These are phyloP conservation scores for Podospora fimiseda DNA, from an alignment of 495 filamentous ascomycete species.

Conservation along the genomic window DNA sequence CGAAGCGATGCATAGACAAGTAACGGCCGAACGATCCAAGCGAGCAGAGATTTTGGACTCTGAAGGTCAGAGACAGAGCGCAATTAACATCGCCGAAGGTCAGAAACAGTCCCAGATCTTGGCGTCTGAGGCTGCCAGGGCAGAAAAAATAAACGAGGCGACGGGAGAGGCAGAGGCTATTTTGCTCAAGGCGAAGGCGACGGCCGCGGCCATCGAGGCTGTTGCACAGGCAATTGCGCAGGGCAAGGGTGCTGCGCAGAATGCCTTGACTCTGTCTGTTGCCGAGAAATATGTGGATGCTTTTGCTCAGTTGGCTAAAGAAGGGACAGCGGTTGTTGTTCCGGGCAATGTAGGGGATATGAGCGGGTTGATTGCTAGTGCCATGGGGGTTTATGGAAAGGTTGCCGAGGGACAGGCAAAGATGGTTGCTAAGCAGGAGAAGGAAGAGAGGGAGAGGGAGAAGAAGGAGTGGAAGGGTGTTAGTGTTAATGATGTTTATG, in stretches of 20 bases:
- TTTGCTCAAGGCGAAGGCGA: constrained; percentile 74
- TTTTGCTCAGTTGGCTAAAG: constrained; percentile 82
- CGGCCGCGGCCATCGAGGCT: constrained; percentile 78
- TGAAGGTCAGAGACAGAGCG: constrained; percentile 90
- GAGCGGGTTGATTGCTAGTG: constrained; percentile 92
- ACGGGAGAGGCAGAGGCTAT: constrained; percentile 92
- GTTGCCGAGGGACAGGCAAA: constrained; percentile 79
- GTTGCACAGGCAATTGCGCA: constrained; percentile 67
- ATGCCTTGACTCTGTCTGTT: constrained; percentile 75
- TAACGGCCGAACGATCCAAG: constrained; percentile 93
- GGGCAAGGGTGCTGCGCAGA: constrained; percentile 67
- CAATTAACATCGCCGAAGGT: constrained; percentile 98
- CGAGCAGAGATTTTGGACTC: constrained; percentile 94
- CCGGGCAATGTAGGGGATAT: constrained; percentile 98
- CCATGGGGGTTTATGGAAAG: constrained; percentile 92
- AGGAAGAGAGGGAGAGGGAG: constrained; percentile 24
- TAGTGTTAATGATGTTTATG: no score
- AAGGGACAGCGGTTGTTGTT: constrained; percentile 89
- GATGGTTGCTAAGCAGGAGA: constrained; percentile 49
- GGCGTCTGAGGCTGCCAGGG: constrained; percentile 83
- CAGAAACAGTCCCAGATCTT: constrained; percentile 92
- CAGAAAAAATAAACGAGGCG: constrained; percentile 88
- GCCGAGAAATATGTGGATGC: constrained; percentile 98
- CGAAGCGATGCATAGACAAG: constrained; percentile 94
- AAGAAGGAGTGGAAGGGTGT: no score